Percentiles rank a stretch among this genome's conserved stretches.
phyloP scores from a whole-genome alignment of 2,329 filamentous ascomycete species.

The Alternaria consortialis region DNA sequence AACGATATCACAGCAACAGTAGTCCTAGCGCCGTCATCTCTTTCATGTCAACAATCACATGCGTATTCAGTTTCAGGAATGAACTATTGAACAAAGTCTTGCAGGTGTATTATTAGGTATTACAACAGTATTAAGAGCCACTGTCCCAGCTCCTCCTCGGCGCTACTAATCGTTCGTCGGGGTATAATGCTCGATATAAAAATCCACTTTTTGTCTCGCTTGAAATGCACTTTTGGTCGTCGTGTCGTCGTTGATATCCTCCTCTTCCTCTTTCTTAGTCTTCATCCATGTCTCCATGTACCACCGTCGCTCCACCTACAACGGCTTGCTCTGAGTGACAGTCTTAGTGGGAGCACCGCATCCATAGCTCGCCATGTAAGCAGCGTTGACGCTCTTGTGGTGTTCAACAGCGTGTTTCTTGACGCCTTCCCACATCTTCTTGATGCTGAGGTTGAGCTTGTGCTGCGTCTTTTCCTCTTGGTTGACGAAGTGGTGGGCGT shows the following conservation, averaged over 20 bases:
- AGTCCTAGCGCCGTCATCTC: not conserved
- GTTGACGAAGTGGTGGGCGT: constrained; percentile 31
- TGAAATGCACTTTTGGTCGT: not conserved
- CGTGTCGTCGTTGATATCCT: not conserved
- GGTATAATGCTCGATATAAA: constrained; percentile 16
- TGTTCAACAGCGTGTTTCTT: constrained; percentile 42
- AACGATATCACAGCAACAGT: too few relatives aligned
- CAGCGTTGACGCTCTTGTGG: constrained; percentile 42
- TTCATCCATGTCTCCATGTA: too few relatives aligned
- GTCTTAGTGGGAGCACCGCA: constrained; percentile 2
- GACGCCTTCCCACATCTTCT: constrained; percentile 41
- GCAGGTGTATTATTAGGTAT: not conserved
- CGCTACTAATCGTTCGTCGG: constrained; percentile 4
- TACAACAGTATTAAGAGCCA: not conserved
- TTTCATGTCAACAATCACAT: not conserved
- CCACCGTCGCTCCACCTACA: not conserved
- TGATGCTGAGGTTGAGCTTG: constrained; percentile 33
- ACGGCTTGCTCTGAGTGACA: not conserved
- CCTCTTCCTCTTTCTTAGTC: not conserved
- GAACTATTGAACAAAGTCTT: not conserved
- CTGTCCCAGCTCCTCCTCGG: not conserved
- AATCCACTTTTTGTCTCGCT: constrained; percentile 11
- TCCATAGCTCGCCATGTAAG: constrained; percentile 39
- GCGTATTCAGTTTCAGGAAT: not conserved
- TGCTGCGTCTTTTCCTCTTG: constrained; percentile 29